phyloP scores from a whole-genome alignment of 441 rosid species.

The Brassica balearica region DNA sequence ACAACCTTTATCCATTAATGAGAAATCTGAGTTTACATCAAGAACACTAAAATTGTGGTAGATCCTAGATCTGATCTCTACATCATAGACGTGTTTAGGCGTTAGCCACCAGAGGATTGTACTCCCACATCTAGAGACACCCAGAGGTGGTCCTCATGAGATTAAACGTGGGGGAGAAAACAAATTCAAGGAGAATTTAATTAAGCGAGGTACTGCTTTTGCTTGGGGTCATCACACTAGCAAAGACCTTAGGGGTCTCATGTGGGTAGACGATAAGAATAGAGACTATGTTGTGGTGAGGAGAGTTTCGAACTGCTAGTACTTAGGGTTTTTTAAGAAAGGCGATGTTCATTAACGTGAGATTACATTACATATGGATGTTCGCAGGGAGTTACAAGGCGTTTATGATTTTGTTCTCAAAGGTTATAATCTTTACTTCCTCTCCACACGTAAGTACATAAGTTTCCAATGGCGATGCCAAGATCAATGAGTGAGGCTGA shows the following conservation, averaged over 20 bases:
- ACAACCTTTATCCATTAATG: no score
- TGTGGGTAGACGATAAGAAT: slow-evolving; percentile 1
- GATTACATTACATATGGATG: neutral
- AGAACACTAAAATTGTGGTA: neutral
- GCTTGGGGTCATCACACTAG: neutral
- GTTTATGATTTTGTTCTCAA: neutral
- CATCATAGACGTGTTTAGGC: neutral
- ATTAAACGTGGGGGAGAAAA: neutral
- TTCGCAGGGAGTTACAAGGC: neutral
- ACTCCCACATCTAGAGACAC: neutral
- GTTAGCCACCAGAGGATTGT: neutral
- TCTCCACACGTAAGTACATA: neutral
- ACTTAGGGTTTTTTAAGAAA: neutral
- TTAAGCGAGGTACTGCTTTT: neutral
- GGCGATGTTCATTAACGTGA: neutral
- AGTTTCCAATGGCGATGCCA: neutral
- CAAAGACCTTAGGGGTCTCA: neutral
- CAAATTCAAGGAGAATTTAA: neutral
- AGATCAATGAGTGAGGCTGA: neutral
- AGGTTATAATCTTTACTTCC: neutral
- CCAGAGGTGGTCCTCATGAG: neutral
- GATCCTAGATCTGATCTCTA: neutral
- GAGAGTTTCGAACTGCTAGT: neutral
- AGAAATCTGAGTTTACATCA: no score
- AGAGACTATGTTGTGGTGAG: slow-evolving; percentile 1